phyloP scores from a whole-genome alignment of 805 yeast genomes.

The Pichia cabralensis region DNA sequence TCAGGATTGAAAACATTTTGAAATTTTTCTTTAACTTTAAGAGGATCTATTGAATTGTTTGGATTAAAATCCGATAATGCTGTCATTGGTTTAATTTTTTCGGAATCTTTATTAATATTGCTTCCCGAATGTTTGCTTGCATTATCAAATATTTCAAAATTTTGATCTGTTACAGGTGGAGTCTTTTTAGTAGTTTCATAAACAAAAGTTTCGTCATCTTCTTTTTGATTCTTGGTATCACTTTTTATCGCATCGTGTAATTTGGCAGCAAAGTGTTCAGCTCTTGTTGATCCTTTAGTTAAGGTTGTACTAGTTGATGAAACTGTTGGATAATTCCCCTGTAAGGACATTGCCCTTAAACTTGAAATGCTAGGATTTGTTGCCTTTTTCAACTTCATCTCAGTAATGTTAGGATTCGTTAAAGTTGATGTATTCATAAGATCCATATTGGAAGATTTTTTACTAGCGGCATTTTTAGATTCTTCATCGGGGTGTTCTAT shows the following conservation, averaged over 20 bases:
- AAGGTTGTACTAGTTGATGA: slow-evolving; percentile 22
- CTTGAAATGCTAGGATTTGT: slow-evolving; percentile 20
- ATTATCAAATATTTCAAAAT: background rate
- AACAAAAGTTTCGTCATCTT: slow-evolving; percentile 93
- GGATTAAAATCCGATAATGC: background rate
- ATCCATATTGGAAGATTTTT: slow-evolving; percentile 3
- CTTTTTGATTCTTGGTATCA: slow-evolving; percentile 57
- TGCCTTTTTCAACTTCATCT: slow-evolving; percentile 10
- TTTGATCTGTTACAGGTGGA: slow-evolving; percentile 15
- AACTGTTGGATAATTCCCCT: slow-evolving; percentile 15
- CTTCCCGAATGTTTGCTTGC: background rate
- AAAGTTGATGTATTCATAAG: background rate
- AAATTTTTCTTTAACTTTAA: slow-evolving; percentile 1
- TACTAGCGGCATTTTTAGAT: too few relatives aligned
- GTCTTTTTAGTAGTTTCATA: slow-evolving; percentile 46
- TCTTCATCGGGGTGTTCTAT: too few relatives aligned
- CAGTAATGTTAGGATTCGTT: slow-evolving; percentile 2
- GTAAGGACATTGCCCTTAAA: slow-evolving; percentile 17
- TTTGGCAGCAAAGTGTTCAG: slow-evolving; percentile 91
- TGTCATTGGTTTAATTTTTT: slow-evolving; percentile 4
- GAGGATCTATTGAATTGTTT: background rate
- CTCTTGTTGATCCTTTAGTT: slow-evolving; percentile 56
- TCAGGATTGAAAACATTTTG: slow-evolving; percentile 1
- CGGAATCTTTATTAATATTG: background rate
- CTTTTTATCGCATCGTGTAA: slow-evolving; percentile 92